Conservation (phyloP, 2,329 filamentous ascomycete genomes). For the Neospermospora avenae region DNA sequence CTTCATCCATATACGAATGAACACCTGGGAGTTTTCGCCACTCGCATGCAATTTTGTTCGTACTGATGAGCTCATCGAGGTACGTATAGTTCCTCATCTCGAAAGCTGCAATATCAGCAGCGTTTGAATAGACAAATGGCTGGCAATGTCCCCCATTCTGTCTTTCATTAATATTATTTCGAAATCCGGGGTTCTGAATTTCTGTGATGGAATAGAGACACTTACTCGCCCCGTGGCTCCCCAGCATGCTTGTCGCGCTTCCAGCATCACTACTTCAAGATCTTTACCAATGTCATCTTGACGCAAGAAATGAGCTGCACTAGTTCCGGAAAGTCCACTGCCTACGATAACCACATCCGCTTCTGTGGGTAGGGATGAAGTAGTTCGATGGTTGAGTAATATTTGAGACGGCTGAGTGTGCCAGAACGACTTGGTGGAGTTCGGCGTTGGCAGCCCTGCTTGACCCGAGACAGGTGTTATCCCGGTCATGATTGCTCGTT, state of each 20-base stretch:
- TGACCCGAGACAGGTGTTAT: constrained; percentile 15
- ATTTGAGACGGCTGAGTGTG: constrained; percentile 62
- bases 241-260: constrained; percentile 77
- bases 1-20: constrained; percentile 57
- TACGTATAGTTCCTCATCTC: constrained; percentile 66
- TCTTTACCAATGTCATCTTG: constrained; percentile 42
- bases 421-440: constrained; percentile 70
- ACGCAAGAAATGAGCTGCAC: constrained; percentile 60
- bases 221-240: constrained; percentile 77
- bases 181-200: background rate
- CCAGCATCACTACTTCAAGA: constrained; percentile 65
- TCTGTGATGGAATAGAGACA: constrained; percentile 16
- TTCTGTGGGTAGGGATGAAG: constrained; percentile 54
- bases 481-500: constrained; percentile 18
- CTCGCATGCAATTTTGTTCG: constrained; percentile 63
- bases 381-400: constrained; percentile 67
- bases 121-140: constrained; percentile 60
- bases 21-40: constrained; percentile 63
- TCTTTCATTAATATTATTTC: constrained; percentile 4
- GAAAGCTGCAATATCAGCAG: constrained; percentile 63
- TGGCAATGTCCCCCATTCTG: constrained; percentile 74
- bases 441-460: constrained; percentile 51
- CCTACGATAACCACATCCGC: constrained; percentile 72
- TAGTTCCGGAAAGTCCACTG: constrained; percentile 73
- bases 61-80: constrained; percentile 54